A percentile compares a stretch with the other conserved stretches of the same genome.
These are phyloP conservation scores for Colletotrichum sp. DNA, from an alignment of 2,329 filamentous ascomycete species.

Conservation along the genomic window DNA sequence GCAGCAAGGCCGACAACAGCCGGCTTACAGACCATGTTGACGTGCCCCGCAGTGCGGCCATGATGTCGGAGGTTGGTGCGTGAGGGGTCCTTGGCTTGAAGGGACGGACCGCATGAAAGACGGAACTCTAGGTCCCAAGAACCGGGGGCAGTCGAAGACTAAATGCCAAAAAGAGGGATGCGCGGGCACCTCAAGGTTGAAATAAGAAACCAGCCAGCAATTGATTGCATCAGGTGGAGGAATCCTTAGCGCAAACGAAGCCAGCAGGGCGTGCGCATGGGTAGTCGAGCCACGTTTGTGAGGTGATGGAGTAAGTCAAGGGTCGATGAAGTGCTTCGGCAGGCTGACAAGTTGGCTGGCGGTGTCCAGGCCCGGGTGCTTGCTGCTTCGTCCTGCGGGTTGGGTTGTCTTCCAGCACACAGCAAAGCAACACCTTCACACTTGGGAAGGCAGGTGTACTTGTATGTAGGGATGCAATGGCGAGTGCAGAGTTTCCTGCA, in stretches of 20 bases:
- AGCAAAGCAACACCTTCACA: background rate
- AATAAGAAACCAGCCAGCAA: constrained; percentile 1
- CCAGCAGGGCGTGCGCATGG: constrained; percentile 1
- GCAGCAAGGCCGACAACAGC: constrained; percentile 6
- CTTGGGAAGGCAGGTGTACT: constrained; percentile 1
- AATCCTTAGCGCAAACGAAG: background rate
- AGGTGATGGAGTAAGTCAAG: background rate
- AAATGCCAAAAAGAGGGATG: background rate
- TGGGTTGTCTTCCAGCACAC: background rate
- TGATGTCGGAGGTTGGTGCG: background rate
- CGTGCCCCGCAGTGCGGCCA: constrained; percentile 16
- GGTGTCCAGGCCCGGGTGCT: background rate
- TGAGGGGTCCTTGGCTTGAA: background rate
- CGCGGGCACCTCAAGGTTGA: background rate
- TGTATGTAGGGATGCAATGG: background rate
- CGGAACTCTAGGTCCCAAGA: background rate
- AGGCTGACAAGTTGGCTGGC: background rate
- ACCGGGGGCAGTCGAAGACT: background rate
- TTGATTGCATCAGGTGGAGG: background rate
- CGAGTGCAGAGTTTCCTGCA: background rate
- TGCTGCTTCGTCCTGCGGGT: background rate
- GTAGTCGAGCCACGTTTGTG: constrained; percentile 8
- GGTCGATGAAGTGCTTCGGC: background rate
- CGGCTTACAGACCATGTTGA: constrained; percentile 13
- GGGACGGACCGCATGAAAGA: constrained; percentile 6